These are phyloP conservation scores for Saksenaea vasiformis DNA, from an alignment of 371 early-diverging fungal species.

Conservation along the genomic window DNA sequence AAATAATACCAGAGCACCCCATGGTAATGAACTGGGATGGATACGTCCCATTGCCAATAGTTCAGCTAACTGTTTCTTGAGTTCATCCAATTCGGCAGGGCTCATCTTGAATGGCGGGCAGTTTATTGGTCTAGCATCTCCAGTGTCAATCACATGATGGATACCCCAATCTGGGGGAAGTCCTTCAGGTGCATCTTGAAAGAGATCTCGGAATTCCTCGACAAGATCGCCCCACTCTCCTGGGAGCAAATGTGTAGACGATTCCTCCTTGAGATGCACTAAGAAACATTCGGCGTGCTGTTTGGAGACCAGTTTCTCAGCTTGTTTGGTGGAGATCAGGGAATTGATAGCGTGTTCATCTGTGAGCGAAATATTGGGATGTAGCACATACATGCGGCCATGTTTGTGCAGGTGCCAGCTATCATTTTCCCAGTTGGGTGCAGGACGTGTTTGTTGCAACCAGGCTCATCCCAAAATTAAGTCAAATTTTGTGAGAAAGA, in stretches of 20 bases:
- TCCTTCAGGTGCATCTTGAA: constrained; percentile 5
- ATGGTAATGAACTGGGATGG: constrained; percentile 29
- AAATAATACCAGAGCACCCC: constrained; percentile 59
- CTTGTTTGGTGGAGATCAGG: constrained; percentile 6
- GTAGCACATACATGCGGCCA: not conserved
- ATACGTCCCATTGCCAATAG: constrained; percentile 9
- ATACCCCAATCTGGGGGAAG: constrained; percentile 2
- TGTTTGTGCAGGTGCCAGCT: not conserved
- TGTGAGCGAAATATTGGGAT: not conserved
- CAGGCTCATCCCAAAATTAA: constrained; percentile 2
- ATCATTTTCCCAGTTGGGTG: not conserved
- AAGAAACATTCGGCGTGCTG: not conserved
- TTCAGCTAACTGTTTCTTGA: not conserved
- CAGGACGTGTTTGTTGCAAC: not conserved
- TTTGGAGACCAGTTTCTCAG: not conserved
- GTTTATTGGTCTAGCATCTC: not conserved
- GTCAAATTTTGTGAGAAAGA: constrained; percentile 8
- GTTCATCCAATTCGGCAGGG: constrained; percentile 7
- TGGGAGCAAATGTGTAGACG: not conserved
- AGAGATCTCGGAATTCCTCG: not conserved
- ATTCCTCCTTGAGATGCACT: not conserved
- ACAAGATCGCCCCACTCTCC: constrained; percentile 6
- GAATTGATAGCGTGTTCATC: not conserved
- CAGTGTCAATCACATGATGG: constrained; percentile 15
- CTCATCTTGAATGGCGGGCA: constrained; percentile 10